Percentiles rank a stretch among this genome's conserved stretches.
Evolutionary conservation across 768 basidiomycete genomes (phyloP).

Genomic region (Boletus pseudo-olivaceus): DNA sequence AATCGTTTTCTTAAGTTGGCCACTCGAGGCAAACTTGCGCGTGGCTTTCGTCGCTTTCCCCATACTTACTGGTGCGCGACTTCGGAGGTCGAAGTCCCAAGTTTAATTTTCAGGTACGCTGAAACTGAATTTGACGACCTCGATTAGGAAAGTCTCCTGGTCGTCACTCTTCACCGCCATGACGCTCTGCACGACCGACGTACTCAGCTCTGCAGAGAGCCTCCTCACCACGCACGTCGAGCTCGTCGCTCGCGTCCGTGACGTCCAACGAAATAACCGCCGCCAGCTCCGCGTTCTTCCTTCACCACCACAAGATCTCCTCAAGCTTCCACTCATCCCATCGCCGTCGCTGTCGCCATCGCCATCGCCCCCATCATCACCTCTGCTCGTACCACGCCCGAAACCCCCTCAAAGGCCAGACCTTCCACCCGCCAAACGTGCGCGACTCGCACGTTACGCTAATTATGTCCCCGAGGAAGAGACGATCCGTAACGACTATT

Average conservation of each 20-base stretch:
- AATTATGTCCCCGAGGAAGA: constrained; percentile 95
- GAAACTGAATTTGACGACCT: neutral
- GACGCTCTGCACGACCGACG: constrained; percentile 38
- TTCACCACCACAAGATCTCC: constrained; percentile 52
- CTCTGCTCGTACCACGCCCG: constrained; percentile 32
- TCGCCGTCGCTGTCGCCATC: constrained; percentile 52
- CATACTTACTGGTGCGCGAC: too few species aligned
- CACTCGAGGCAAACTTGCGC: constrained; percentile 84
- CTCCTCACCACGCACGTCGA: constrained; percentile 59
- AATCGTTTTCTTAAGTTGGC: constrained; percentile 85
- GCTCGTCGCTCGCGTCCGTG: constrained; percentile 53
- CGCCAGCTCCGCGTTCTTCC: constrained; percentile 52
- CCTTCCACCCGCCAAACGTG: constrained; percentile 68
- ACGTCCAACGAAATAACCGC: constrained; percentile 53
- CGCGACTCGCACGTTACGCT: constrained; percentile 61
- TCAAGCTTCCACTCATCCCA: constrained; percentile 55
- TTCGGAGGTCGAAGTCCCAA: too few species aligned
- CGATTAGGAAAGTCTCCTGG: constrained; percentile 18
- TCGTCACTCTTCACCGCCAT: constrained; percentile 4
- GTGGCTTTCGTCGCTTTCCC: constrained; percentile 64
- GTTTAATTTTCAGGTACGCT: too few species aligned
- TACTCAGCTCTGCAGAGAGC: constrained; percentile 60
- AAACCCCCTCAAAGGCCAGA: constrained; percentile 42
- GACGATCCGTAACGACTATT: constrained; percentile 94
- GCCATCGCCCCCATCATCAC: constrained; percentile 49